phyloP scores from a whole-genome alignment of 2,329 filamentous ascomycete genomes.

The Fusarium staphyleae region DNA sequence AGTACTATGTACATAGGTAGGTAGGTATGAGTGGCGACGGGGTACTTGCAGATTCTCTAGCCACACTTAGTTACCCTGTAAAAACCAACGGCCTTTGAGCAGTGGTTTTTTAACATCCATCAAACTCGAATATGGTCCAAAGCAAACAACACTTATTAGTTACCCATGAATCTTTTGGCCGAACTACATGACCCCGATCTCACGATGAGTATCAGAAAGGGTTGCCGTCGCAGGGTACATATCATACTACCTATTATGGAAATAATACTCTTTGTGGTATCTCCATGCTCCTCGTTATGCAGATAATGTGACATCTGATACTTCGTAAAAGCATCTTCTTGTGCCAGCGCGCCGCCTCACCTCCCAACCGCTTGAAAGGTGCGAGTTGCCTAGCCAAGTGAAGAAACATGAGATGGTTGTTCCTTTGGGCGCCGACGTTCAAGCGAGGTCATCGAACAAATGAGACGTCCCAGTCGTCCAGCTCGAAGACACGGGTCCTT shows the following conservation, averaged over 20 bases:
- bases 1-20: too few relatives aligned
- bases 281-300: conserved; percentile 14
- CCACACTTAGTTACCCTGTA: conserved; percentile 28
- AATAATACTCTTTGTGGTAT: conserved; percentile 22
- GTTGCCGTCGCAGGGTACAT: conserved; percentile 5
- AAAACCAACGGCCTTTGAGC: neutral
- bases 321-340: conserved; percentile 16
- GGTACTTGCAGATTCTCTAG: conserved; percentile 3
- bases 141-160: neutral
- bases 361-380: conserved; percentile 11
- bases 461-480: neutral
- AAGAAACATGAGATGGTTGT: conserved; percentile 12
- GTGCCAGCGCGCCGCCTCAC: conserved; percentile 13
- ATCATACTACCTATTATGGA: conserved; percentile 9
- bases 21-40: too few relatives aligned
- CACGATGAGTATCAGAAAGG: conserved; percentile 4
- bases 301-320: conserved; percentile 9
- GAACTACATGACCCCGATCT: conserved; percentile 1
- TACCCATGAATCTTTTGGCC: neutral
- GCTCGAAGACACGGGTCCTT: conserved; percentile 1
- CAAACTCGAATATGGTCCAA: neutral
- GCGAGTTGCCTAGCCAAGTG: conserved; percentile 13
- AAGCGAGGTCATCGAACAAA: conserved; percentile 12
- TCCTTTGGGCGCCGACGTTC: conserved; percentile 12
- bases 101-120: too few relatives aligned